Conservation (phyloP, 2,329 filamentous ascomycete species). For the Colletotrichum magnum region DNA sequence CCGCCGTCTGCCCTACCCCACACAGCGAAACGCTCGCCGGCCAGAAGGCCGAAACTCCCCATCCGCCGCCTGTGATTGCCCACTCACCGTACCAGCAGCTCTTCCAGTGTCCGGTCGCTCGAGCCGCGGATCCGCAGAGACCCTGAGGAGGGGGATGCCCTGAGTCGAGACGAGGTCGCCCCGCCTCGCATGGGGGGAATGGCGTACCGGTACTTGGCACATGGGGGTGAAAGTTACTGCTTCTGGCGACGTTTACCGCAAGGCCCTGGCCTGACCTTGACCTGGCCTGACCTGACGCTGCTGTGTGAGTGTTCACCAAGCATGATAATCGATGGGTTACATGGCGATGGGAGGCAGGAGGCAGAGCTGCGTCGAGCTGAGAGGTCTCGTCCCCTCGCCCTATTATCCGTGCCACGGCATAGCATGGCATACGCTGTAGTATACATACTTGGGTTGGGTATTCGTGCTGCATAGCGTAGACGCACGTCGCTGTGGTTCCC, state of each 20-base stretch:
- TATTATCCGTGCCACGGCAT: neutral
- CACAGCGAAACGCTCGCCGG: conserved; percentile 37
- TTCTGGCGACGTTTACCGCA: conserved; percentile 35
- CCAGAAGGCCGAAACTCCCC: conserved; percentile 19
- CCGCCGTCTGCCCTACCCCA: conserved; percentile 34
- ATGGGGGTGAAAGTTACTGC: conserved; percentile 24
- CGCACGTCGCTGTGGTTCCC: conserved; percentile 15
- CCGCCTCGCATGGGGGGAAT: conserved; percentile 17
- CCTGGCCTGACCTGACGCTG: conserved; percentile 16
- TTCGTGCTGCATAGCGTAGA: no score
- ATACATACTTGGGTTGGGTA: no score
- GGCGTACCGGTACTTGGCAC: conserved; percentile 30
- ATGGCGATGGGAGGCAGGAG: neutral
- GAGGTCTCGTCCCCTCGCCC: neutral
- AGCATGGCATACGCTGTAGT: no score
- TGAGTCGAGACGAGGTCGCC: conserved; percentile 31
- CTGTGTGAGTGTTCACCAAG: neutral
- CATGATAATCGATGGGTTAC: neutral
- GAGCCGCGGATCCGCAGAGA: conserved; percentile 41
- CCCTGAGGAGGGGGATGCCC: conserved; percentile 26
- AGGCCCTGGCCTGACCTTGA: conserved; percentile 23
- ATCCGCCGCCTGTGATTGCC: conserved; percentile 18
- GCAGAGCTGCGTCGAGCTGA: conserved; percentile 5
- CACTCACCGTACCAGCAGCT: conserved; percentile 27
- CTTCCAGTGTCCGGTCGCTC: conserved; percentile 41